Base-by-base conservation (phyloP, 2,329 filamentous ascomycete genomes). In the Stemphylium vesicarium region DNA sequence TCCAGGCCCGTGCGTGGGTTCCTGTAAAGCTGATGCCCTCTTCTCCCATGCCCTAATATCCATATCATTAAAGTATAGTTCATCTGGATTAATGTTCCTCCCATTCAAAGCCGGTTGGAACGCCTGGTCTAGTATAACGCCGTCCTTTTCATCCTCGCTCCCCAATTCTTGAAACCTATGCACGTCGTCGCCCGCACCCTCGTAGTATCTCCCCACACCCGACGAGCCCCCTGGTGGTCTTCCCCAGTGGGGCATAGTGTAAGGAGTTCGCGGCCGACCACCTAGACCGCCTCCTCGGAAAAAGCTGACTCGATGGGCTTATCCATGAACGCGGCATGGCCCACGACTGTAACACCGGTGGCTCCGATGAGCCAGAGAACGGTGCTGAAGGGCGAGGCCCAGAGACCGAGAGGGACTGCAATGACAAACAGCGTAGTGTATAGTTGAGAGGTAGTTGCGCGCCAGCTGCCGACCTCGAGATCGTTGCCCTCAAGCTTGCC, bases 271-370 rank as follows among this genome's bases (percentile, higher is more conserved):
- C 95, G 94, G 94, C 92, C 94, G 95, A 98, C 93, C 93, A 96
- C 85, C 88, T 98, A 99, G 90, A 99, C 95, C 93, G 95, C 94
- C 94, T 99, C 95, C 93, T 96, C 95, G 85, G 94, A 97, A 97
- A 99, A 99, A 97, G 93, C 93, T 93, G 96, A 94, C 88, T 98
- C 95, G 83, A 98, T 96, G 56, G 94, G 94, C 86, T 96, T 97
- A 78, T 98, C 94, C 89, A 98, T 88, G 76, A 98, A 87, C 62
- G 92, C 85, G 68, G 95, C 95, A 81, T 99, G 95, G 79, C 95
- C 95, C 65, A 98, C 82, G 66, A 98, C 96, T 75, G 88, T 91
- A 76, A 97, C 92, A 76, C 92, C 93, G 68, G 90, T 94, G 69
- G 95, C 95, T 76, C 95, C 95, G 74, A 98, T 92, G 75, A 99